Evolutionary conservation across 495 filamentous ascomycete species (phyloP).

Genomic region (Amniculicola lignicola): DNA sequence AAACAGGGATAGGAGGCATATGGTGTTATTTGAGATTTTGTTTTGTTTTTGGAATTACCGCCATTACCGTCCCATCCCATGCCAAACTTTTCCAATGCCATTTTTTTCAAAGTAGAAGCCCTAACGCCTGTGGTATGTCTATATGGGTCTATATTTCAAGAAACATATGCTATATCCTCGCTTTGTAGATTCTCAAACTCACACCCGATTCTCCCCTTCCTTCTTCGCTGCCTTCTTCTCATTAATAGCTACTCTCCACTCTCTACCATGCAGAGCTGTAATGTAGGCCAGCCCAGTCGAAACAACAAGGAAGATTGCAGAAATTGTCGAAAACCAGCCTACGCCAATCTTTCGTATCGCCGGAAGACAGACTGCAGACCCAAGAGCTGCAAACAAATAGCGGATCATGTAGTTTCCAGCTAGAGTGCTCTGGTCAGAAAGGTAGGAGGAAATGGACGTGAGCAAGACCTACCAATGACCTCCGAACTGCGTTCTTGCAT

Average conservation of each 20-base stretch:
- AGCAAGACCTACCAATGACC: conserved; percentile 50
- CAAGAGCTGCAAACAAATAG: conserved; percentile 65
- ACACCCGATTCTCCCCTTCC: conserved; percentile 16
- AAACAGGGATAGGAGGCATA: not conserved
- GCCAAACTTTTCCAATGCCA: no score
- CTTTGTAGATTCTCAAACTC: no score
- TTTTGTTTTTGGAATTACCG: no score
- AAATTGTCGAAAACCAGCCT: conserved; percentile 51
- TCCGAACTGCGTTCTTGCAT: conserved; percentile 64
- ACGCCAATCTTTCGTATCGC: conserved; percentile 65
- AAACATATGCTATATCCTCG: not conserved
- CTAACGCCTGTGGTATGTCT: no score
- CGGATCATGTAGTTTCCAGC: conserved; percentile 71
- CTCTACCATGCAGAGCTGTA: conserved; percentile 52
- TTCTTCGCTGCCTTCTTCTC: conserved; percentile 39
- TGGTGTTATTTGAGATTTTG: not conserved
- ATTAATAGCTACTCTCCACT: conserved; percentile 55
- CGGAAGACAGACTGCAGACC: conserved; percentile 63
- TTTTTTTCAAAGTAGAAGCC: no score
- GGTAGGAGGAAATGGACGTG: not conserved
- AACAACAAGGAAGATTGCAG: conserved; percentile 52
- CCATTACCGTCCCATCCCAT: no score
- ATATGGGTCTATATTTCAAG: not conserved
- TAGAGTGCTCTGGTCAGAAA: not conserved
- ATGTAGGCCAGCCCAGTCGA: conserved; percentile 48